Conservation (phyloP, 805 yeast genomes). For the Teunomyces panamensis region DNA sequence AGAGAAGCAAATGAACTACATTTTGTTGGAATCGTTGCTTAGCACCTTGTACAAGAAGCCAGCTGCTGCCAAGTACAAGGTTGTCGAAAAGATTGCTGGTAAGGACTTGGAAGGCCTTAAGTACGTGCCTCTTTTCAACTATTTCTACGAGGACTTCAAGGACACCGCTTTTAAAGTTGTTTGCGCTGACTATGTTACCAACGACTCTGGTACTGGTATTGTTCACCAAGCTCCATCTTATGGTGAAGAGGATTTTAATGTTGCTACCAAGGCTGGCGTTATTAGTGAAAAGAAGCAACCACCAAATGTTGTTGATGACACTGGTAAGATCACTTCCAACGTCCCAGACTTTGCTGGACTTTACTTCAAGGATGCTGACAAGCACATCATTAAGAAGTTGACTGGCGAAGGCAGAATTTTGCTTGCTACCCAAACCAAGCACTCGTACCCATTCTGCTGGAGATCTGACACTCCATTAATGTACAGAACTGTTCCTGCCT, state of each 20-base stretch:
- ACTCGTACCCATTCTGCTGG: slow-evolving; percentile 99
- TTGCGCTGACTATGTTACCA: slow-evolving; percentile 79
- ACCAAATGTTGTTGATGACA: slow-evolving; percentile 94
- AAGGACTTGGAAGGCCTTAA: slow-evolving; percentile 72
- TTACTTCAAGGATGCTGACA: slow-evolving; percentile 95
- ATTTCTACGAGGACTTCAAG: slow-evolving; percentile 70
- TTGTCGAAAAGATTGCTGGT: slow-evolving; percentile 81
- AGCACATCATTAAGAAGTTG: slow-evolving; percentile 79
- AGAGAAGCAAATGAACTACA: slow-evolving; percentile 74
- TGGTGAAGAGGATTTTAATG: slow-evolving; percentile 97
- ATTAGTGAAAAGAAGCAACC: slow-evolving; percentile 66
- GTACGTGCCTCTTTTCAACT: slow-evolving; percentile 82
- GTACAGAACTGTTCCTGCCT: slow-evolving; percentile 96
- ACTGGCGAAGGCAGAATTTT: slow-evolving; percentile 75
- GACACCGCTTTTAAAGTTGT: slow-evolving; percentile 82
- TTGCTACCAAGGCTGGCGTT: slow-evolving; percentile 72
- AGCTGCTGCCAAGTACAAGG: slow-evolving; percentile 77
- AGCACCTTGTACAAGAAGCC: slow-evolving; percentile 93
- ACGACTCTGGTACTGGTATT: slow-evolving; percentile 97
- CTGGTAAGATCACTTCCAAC: slow-evolving; percentile 76
- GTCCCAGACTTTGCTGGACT: slow-evolving; percentile 75
- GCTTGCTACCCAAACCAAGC: slow-evolving; percentile 79
- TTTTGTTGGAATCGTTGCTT: slow-evolving; percentile 78
- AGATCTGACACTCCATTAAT: slow-evolving; percentile 97
- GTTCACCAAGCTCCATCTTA: slow-evolving; percentile 98